Percentiles rank a stretch among this genome's conserved stretches.
phyloP scores from a whole-genome alignment of 2,329 filamentous ascomycete genomes.

The Cordyceps fumosorosea region DNA sequence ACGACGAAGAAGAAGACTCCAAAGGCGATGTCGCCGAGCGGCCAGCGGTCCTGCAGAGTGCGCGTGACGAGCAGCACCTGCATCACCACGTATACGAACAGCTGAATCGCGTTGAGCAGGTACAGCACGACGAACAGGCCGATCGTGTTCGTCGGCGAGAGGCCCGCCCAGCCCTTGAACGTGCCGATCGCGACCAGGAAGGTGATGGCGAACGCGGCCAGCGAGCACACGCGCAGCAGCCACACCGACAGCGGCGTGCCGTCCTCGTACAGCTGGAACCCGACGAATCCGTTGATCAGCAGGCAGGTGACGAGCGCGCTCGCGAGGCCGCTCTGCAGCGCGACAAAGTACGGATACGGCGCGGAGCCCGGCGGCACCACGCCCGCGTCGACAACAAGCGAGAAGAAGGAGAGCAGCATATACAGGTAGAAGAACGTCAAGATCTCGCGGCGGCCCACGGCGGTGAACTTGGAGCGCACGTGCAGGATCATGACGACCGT shows the following conservation, averaged over 20 bases:
- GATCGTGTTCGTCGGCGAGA: constrained; percentile 77
- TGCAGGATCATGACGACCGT: constrained; percentile 92
- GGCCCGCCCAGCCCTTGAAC: constrained; percentile 84
- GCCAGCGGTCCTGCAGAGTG: constrained; percentile 93
- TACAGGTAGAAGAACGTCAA: constrained; percentile 97
- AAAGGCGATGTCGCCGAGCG: constrained; percentile 83
- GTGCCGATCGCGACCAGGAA: constrained; percentile 86
- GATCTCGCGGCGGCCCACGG: constrained; percentile 70
- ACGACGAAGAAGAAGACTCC: constrained; percentile 86
- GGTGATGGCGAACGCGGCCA: constrained; percentile 76
- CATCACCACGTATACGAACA: constrained; percentile 79
- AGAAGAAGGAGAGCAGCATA: constrained; percentile 81
- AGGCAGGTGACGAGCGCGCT: constrained; percentile 85
- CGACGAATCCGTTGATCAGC: constrained; percentile 95
- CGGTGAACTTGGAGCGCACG: constrained; percentile 94
- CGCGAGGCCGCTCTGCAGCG: constrained; percentile 74
- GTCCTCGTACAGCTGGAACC: constrained; percentile 97
- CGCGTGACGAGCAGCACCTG: constrained; percentile 83
- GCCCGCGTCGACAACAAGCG: constrained; percentile 85
- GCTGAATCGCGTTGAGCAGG: constrained; percentile 78
- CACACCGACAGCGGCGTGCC: constrained; percentile 90
- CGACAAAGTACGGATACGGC: constrained; percentile 86
- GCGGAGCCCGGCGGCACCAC: constrained; percentile 77
- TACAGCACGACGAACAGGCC: constrained; percentile 90
- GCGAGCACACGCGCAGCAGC: constrained; percentile 74